Evolutionary conservation across 1,139 yeast species (phyloP).

Genomic region (Blastobotrys persicus): DNA sequence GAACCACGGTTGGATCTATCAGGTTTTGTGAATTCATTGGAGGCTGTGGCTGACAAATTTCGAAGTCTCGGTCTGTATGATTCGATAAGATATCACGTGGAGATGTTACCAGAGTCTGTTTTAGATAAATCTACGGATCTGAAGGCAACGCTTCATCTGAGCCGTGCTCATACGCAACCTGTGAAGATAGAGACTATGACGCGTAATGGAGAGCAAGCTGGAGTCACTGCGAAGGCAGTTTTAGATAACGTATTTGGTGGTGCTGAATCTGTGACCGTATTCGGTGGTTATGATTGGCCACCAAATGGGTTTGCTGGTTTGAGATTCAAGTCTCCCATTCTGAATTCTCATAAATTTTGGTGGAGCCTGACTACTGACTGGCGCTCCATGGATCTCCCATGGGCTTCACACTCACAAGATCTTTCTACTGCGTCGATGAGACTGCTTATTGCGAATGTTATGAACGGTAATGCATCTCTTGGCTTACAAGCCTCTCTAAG

Average conservation of each 20-base stretch:
- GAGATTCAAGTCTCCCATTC: conserved; percentile 47
- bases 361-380: conserved; percentile 50
- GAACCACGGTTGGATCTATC: conserved; percentile 17
- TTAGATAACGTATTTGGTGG: conserved; percentile 27
- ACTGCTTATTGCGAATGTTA: conserved; percentile 33
- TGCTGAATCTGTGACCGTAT: conserved; percentile 25
- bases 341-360: conserved; percentile 47
- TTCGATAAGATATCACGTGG: conserved; percentile 16
- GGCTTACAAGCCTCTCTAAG: conserved; percentile 55
- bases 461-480: conserved; percentile 42
- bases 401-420: conserved; percentile 39
- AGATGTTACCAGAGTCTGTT: neutral
- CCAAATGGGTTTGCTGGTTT: conserved; percentile 4
- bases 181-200: conserved; percentile 18
- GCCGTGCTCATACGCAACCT: conserved; percentile 7
- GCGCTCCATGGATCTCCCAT: conserved; percentile 68
- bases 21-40: conserved; percentile 19
- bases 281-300: conserved; percentile 15
- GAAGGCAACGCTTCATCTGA: conserved; percentile 19
- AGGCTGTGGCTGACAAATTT: conserved; percentile 20
- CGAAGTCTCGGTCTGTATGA: conserved; percentile 24
- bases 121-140: conserved; percentile 17
- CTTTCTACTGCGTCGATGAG: conserved; percentile 38
- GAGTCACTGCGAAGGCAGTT: conserved; percentile 21
- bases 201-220: conserved; percentile 64